Percentiles rank a stretch among this genome's conserved stretches.
These are phyloP conservation scores for Rhynchosporium secalis DNA, from an alignment of 2,329 filamentous ascomycete genomes.

Conservation along the genomic window DNA sequence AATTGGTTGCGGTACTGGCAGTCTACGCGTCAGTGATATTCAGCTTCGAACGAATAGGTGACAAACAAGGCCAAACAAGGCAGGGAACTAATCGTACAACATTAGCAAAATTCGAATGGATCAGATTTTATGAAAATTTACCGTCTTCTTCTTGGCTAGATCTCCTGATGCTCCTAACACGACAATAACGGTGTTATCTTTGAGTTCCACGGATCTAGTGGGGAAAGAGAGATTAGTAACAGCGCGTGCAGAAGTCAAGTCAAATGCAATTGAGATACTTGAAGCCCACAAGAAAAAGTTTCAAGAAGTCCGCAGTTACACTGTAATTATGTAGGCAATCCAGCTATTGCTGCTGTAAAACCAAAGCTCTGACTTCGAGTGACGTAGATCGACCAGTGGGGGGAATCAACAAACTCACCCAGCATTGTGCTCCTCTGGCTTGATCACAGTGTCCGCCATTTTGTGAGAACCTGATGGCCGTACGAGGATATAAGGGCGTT, in stretches of 20 bases:
- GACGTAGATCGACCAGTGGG: conserved; percentile 32
- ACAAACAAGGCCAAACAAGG: conserved; percentile 94
- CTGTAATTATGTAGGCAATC: conserved; percentile 7
- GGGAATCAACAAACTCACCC: conserved; percentile 47
- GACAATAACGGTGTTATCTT: conserved; percentile 96
- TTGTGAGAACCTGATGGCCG: conserved; percentile 21
- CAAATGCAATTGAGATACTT: conserved; percentile 26
- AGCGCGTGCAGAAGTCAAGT: conserved; percentile 27
- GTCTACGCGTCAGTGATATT: conserved; percentile 25
- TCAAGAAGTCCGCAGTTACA: conserved; percentile 19
- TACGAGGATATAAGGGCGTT: conserved; percentile 15
- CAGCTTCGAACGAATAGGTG: conserved; percentile 20
- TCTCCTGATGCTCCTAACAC: conserved; percentile 97
- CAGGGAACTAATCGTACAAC: conserved; percentile 72
- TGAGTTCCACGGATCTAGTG: conserved; percentile 83
- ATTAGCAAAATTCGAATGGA: conserved; percentile 26
- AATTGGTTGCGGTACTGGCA: conserved; percentile 95
- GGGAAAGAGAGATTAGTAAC: conserved; percentile 43
- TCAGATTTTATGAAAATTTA: conserved; percentile 45
- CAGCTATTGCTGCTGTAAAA: conserved; percentile 14
- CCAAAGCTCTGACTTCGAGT: conserved; percentile 26
- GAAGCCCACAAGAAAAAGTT: conserved; percentile 16
- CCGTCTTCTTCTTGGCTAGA: conserved; percentile 99
- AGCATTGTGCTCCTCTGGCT: conserved; percentile 50
- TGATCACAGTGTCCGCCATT: conserved; percentile 54